phyloP scores from a whole-genome alignment of 2,329 filamentous ascomycete genomes.

The Allantophomopsis cytisporea region DNA sequence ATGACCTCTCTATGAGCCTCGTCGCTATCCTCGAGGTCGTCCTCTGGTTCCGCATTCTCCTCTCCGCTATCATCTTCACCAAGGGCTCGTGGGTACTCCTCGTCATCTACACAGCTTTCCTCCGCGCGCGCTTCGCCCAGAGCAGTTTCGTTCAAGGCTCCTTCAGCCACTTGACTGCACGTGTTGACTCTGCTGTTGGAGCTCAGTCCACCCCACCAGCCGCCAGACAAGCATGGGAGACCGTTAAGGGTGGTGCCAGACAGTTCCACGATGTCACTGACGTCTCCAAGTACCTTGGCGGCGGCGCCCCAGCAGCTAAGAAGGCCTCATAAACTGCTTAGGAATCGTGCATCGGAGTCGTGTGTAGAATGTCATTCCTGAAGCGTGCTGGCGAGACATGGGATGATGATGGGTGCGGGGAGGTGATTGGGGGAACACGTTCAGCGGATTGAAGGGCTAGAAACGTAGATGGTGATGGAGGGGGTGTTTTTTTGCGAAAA shows the following conservation, averaged over 20 bases:
- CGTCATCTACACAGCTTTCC: constrained; percentile 76
- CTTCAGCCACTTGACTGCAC: constrained; percentile 57
- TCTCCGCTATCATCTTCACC: constrained; percentile 76
- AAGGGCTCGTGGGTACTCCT: constrained; percentile 86
- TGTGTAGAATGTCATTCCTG: background rate
- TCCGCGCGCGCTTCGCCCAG: constrained; percentile 80
- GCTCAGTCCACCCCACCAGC: constrained; percentile 77
- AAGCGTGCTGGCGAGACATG: background rate
- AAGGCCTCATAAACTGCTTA: constrained; percentile 39
- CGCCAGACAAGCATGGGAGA: constrained; percentile 68
- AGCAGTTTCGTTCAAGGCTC: constrained; percentile 85
- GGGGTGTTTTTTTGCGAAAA: no score
- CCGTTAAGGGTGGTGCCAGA: constrained; percentile 56
- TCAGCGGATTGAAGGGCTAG: no score
- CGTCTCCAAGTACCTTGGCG: constrained; percentile 55
- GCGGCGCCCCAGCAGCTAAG: constrained; percentile 43
- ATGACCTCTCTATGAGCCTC: constrained; percentile 88
- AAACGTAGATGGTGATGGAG: no score
- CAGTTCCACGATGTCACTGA: constrained; percentile 74
- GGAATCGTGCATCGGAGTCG: background rate
- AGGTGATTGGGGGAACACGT: no score
- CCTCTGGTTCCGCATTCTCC: constrained; percentile 71
- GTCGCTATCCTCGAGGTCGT: constrained; percentile 80
- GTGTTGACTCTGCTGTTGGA: constrained; percentile 69
- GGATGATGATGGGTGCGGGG: background rate